phyloP scores from a whole-genome alignment of 2,329 filamentous ascomycete species.

The Saccharata proteae region DNA sequence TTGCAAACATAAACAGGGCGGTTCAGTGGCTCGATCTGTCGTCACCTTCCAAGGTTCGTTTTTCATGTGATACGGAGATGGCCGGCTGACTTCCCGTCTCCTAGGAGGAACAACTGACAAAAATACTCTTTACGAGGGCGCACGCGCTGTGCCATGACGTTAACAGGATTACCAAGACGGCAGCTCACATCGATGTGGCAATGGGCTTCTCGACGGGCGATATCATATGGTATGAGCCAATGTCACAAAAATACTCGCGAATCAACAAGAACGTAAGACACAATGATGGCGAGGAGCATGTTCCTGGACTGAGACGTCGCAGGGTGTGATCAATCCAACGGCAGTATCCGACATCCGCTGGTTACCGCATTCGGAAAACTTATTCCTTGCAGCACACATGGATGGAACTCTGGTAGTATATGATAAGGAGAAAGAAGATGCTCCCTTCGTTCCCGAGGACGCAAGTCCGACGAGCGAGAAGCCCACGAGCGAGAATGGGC shows the following conservation, averaged over 20 bases:
- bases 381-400: slow-evolving; percentile 85
- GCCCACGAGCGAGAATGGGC: slow-evolving; percentile 19
- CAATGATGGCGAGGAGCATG: not conserved
- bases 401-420: slow-evolving; percentile 88
- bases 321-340: slow-evolving; percentile 78
- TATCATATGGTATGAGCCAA: slow-evolving; percentile 97
- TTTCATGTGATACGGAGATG: too few relatives aligned
- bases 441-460: slow-evolving; percentile 58
- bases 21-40: slow-evolving; percentile 94
- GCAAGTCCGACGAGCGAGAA: slow-evolving; percentile 7
- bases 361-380: slow-evolving; percentile 86
- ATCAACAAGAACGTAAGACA: slow-evolving; percentile 79
- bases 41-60: slow-evolving; percentile 51
- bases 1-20: slow-evolving; percentile 90
- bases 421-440: slow-evolving; percentile 93
- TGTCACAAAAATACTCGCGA: slow-evolving; percentile 88
- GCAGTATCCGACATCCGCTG: slow-evolving; percentile 81
- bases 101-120: slow-evolving; percentile 83
- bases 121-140: slow-evolving; percentile 93
- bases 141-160: slow-evolving; percentile 92
- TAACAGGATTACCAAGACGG: slow-evolving; percentile 68
- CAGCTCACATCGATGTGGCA: slow-evolving; percentile 74
- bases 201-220: slow-evolving; percentile 96
- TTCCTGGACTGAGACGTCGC: slow-evolving; percentile 8
- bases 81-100: slow-evolving; percentile 1